Evolutionary conservation across 73 alveolate genomes (phyloP).

Genomic region (Paramecium octaurelia): DNA sequence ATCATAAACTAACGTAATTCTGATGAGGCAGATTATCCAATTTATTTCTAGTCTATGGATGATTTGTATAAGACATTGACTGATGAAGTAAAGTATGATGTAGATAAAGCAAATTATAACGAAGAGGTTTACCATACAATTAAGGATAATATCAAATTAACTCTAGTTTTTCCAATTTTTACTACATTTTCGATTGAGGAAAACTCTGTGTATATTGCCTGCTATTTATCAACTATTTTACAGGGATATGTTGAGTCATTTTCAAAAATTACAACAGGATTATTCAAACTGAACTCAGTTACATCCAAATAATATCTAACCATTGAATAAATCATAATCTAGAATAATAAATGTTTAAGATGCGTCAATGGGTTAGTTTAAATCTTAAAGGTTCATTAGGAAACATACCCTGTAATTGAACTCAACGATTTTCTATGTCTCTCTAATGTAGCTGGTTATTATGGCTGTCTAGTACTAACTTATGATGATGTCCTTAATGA

Average conservation of each 20-base stretch:
- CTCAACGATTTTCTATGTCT: neutral
- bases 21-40: neutral
- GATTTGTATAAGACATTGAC: neutral
- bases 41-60: neutral
- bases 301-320: neutral
- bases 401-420: neutral
- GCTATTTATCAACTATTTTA: neutral
- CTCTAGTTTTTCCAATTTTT: neutral
- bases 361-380: neutral
- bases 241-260: neutral
- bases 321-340: neutral
- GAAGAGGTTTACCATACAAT: neutral
- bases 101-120: neutral
- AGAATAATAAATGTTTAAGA: conserved; percentile 2
- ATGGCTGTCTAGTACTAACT: conserved; percentile 4
- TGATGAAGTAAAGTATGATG: neutral
- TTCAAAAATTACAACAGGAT: neutral
- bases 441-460: neutral
- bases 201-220: neutral
- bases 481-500: neutral
- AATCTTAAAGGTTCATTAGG: neutral
- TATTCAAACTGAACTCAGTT: neutral
- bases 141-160: neutral
- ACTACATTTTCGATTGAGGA: neutral
- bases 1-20: neutral